phyloP scores from a whole-genome alignment of 2,329 filamentous ascomycete species.

The Pestalotiopsis sp. region DNA sequence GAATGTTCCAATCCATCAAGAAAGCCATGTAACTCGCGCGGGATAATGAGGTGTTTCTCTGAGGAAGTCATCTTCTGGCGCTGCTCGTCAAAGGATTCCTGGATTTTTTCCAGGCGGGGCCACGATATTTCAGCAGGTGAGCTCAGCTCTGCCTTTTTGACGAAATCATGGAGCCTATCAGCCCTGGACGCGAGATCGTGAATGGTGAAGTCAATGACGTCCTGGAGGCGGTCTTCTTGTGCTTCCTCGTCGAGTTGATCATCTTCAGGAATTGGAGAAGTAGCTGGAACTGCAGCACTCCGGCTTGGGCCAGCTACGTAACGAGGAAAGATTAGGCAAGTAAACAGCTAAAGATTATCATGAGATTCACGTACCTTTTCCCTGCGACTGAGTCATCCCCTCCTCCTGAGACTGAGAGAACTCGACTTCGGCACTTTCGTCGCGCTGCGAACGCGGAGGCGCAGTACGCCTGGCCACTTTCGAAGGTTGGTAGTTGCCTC shows the following conservation, averaged over 20 bases:
- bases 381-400: neutral
- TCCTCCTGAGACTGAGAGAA: neutral
- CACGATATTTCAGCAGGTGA: neutral
- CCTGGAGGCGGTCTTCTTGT: neutral
- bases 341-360: neutral
- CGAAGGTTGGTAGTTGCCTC: neutral
- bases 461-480: neutral
- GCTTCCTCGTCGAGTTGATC: neutral
- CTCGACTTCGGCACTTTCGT: neutral
- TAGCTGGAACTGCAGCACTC: neutral
- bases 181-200: neutral
- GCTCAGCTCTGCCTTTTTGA: neutral
- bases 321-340: neutral
- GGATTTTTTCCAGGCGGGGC: neutral
- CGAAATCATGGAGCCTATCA: neutral
- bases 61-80: neutral
- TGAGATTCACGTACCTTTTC: neutral
- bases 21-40: neutral
- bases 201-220: neutral
- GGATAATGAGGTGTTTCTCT: neutral
- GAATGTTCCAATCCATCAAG: neutral
- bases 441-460: neutral
- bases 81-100: neutral
- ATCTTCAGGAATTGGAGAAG: neutral
- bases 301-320: neutral